phyloP scores from a whole-genome alignment of 2,329 filamentous ascomycete species.

The Dactylonectria macrodidyma region DNA sequence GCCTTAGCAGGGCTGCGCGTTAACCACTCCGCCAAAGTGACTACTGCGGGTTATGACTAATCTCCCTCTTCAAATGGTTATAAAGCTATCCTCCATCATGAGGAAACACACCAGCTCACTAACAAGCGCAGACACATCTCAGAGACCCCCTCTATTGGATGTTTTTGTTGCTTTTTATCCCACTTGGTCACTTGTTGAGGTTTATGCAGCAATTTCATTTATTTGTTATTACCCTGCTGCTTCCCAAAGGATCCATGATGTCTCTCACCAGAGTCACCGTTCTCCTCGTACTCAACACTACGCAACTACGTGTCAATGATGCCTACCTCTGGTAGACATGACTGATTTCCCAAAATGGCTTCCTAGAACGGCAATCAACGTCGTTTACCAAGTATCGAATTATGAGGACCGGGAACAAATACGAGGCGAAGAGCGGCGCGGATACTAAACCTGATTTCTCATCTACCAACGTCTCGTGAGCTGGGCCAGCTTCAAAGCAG shows the following conservation, averaged over 20 bases:
- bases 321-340: too few relatives aligned
- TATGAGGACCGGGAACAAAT: not conserved
- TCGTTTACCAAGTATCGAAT: not conserved
- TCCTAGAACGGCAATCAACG: not conserved
- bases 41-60: not conserved
- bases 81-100: too few relatives aligned
- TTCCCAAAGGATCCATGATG: not conserved
- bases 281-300: not conserved
- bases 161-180: not conserved
- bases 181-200: not conserved
- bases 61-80: too few relatives aligned
- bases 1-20: constrained; percentile 7
- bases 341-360: not conserved
- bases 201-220: not conserved
- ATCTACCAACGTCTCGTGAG: not conserved
- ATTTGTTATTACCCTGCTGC: not conserved
- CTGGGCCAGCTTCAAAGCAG: not conserved
- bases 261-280: not conserved
- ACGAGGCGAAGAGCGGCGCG: constrained; percentile 1
- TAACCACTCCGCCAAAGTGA: constrained; percentile 15
- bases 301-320: not conserved
- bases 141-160: not conserved
- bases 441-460: constrained; percentile 6
- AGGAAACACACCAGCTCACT: not conserved
- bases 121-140: too few relatives aligned